Conservation (phyloP, 2,329 filamentous ascomycete genomes). For the Pseudopyrenochaeta lycopersici region DNA sequence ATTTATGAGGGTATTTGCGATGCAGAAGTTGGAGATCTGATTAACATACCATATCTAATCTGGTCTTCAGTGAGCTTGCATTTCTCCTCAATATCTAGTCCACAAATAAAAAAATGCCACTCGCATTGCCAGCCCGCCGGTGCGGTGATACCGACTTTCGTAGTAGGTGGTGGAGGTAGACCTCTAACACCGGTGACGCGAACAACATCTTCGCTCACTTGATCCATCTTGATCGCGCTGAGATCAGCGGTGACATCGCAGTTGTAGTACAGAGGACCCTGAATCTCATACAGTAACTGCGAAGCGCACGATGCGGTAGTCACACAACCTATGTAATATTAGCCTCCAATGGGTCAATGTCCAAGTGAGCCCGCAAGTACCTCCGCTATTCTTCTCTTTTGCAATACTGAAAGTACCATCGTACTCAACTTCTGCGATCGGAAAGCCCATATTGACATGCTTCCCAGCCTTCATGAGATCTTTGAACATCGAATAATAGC, state of each 20-base stretch:
- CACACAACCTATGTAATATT: slow-evolving; percentile 28
- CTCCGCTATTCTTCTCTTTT: slow-evolving; percentile 46
- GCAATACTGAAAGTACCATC: slow-evolving; percentile 29
- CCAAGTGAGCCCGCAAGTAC: slow-evolving; percentile 14
- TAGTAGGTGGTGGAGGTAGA: not conserved
- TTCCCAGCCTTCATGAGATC: slow-evolving; percentile 42
- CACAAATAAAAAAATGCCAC: slow-evolving; percentile 36
- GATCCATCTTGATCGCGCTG: slow-evolving; percentile 19
- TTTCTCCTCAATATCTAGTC: slow-evolving; percentile 41
- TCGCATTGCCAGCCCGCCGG: slow-evolving; percentile 35
- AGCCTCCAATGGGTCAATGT: not conserved
- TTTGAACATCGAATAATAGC: slow-evolving; percentile 51
- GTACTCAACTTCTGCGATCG: slow-evolving; percentile 30
- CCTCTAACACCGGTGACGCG: not conserved
- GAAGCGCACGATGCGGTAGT: slow-evolving; percentile 60
- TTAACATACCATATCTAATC: slow-evolving; percentile 21
- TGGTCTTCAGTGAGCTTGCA: slow-evolving; percentile 33
- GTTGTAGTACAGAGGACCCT: slow-evolving; percentile 58
- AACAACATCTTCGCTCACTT: not conserved
- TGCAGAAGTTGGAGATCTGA: not conserved
- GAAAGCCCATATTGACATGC: slow-evolving; percentile 45
- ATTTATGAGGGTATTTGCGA: not conserved
- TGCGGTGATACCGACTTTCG: not conserved
- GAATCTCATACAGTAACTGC: slow-evolving; percentile 58
- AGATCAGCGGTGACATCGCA: slow-evolving; percentile 48